Evolutionary conservation across 148 eudicot species (phyloP), one percentile per base, ranked within the genome.

Genomic region (Cornus florida): DNA sequence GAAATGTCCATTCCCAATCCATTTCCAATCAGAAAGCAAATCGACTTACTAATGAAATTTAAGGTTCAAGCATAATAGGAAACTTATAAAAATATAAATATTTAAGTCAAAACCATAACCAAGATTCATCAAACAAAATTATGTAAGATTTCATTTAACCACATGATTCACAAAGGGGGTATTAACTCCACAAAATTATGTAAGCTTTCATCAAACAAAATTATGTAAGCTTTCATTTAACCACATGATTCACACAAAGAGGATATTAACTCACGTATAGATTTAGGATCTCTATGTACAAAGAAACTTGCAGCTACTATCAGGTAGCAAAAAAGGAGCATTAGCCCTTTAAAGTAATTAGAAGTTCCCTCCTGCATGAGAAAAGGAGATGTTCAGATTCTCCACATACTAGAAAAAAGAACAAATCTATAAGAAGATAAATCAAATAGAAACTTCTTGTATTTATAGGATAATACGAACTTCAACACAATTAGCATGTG

Each of bases 241-340:
- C 35, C 28, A 0, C 35, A 3, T 16, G 16, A 13, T 23, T 24
- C 10, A 35, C 10, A 35, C 48, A n/a, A 33, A 53, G 38, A 13
- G 35, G 68, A 59, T 24, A 12, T 53, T 8, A 67, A 84, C 86
- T 84, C 57, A 84, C 83, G 71, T 46, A 80, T 70, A 20, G 81
- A 77, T 62, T 77, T 32, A 16, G 84, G 86, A 79, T 88, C 90
- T 19, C 72, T 71, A 71, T 88, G 90, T 71, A 85, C 86, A 50
- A 85, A 88, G 83, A 85, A 88, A 70, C 88, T 85, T 59, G 88
- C 86, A 11, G 90, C 86, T 8, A 88, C 87, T 39, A 87, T 87
- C 39, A 84, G 70, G 78, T 87, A 87, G 85, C 87, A 84, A 20
- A 87, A 69, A 39, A 87, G 78, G 59, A 87, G 89, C 88, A 86